Base-by-base conservation (phyloP, 2,329 filamentous ascomycete genomes). In the Pseudocercospora crystallina region DNA sequence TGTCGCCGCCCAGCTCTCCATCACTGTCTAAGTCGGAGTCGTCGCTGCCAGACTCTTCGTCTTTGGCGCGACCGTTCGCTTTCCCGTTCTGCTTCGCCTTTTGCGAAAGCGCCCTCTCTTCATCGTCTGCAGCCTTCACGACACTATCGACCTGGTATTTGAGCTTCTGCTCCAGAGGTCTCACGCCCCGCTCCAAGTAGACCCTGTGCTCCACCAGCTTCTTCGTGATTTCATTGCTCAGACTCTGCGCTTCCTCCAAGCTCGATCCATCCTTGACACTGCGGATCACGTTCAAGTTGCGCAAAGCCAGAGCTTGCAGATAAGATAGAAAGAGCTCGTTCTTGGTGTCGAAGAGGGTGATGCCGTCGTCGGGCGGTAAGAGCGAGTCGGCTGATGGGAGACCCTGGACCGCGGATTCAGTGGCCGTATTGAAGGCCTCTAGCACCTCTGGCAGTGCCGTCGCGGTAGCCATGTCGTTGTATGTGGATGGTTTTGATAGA, bases 61-160 rank as follows among this genome's bases (percentile, higher is more conserved):
- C 46, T 34, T 54, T 53, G 30, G 51, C 54, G 32, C 39, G 48
- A 8, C 49, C 52, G 4, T 58, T 62, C 20, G 61, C 56, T 10
- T 61, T 53, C 12, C 63, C 58, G n/a, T 31, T 57, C 54, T 45
- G 64, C 58, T 50, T 69, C 2, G 67, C 65, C 38, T 73, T 72
- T 10, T 67, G 62, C 2, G 63, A 62, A 3, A 69, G 70, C 2
- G 63, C 65, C 31, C 80, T 76, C 56, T 85, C 80, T 3, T 82
- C 80, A 60, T 92, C 86, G 54, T 95, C 88, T 32, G 90, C 90
- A 0, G 90, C 89, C 57, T 90, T 87, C 14, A 99, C 78, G 20
- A 96, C 90, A 67, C 95, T 94, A 71, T 97, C 92, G 64, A 99
- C 90, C 68, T 96, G 91, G 72, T 96, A 99, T 60, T 90, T 92